These are phyloP conservation scores for Camelina sativa DNA, from an alignment of 345 rosid genomes.

Conservation along the genomic window DNA sequence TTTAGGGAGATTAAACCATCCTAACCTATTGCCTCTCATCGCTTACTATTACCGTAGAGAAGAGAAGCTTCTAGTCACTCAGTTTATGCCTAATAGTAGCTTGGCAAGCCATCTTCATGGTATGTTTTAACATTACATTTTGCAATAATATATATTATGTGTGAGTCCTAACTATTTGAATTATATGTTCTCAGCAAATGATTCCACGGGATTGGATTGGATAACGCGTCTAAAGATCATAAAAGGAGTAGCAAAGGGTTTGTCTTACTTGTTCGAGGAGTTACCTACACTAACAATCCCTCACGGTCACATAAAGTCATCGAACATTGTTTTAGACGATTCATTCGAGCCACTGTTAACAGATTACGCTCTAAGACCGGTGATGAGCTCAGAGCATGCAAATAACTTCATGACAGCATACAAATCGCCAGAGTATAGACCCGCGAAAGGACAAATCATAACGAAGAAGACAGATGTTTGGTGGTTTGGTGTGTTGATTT, in stretches of 20 bases:
- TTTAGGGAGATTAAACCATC: slow-evolving; percentile 65
- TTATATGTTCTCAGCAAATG: slow-evolving; percentile 50
- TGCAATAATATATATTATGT: neutral
- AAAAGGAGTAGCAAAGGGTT: slow-evolving; percentile 63
- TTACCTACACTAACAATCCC: slow-evolving; percentile 62
- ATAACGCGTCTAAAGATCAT: slow-evolving; percentile 58
- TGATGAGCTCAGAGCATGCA: slow-evolving; percentile 65
- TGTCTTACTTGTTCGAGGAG: slow-evolving; percentile 58
- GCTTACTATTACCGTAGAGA: slow-evolving; percentile 74
- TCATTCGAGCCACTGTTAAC: slow-evolving; percentile 58
- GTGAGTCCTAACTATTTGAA: neutral
- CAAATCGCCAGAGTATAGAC: slow-evolving; percentile 71
- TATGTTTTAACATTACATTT: slow-evolving; percentile 35
- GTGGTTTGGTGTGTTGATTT: slow-evolving; percentile 68
- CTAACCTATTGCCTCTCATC: slow-evolving; percentile 54
- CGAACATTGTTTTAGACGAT: slow-evolving; percentile 65
- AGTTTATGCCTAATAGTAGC: slow-evolving; percentile 56
- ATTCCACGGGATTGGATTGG: slow-evolving; percentile 62
- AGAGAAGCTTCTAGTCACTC: slow-evolving; percentile 67
- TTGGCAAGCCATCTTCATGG: slow-evolving; percentile 78
- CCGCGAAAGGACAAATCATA: slow-evolving; percentile 38
- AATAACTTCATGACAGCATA: slow-evolving; percentile 65
- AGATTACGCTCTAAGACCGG: slow-evolving; percentile 66
- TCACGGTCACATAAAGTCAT: slow-evolving; percentile 79
- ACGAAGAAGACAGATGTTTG: slow-evolving; percentile 69